Base-by-base conservation (phyloP, 2,329 filamentous ascomycete genomes). In the Aspergillus viridinutans region DNA sequence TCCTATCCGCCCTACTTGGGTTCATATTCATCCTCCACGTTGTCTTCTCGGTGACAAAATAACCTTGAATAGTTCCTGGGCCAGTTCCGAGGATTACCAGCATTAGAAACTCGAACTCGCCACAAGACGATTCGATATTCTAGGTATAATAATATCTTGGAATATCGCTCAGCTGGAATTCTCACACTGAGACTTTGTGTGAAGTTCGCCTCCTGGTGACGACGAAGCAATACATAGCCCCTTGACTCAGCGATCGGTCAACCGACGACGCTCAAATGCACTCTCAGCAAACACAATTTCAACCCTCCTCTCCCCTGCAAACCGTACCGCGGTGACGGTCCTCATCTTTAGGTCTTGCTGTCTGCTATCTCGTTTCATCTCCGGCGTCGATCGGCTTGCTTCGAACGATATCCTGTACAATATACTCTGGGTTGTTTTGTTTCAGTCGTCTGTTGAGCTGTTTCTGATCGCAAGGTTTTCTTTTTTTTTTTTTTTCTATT, bases 371-470 rank as follows among this genome's bases (percentile, higher is more conserved):
- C 56, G 29, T 57, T 50, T 56, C 32, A 40, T 59, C 49, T 59
- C 67, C 67, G 69, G 70, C 69, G 70, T 73, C 70, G 61, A 66
- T 69, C 67, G 66, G 64, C 60, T 65, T 67, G 54, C 69, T 65
- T 58, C 64, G 64, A 64, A 67, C 67, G 72, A 76, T 76, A 76
- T 74, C 73, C 72, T 76, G 74, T 76, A 76, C 70, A 75, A 76
- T 76, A 75, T 73, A 74, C 21, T 65, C 62, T 65, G 69, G 66
- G 64, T 67, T 70, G 62, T 64, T 63, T 62, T 60, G 62, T 61
- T 61, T 54, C 51, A 49, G 57, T 53, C 56, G 56, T 47, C 45
- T 59, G 53, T 59, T 55, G 49, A 58, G 23, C 17, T 59, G 55
- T 58, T 55, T 62, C 45, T 58, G 35, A 53, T 57, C 3, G 40